Evolutionary conservation across 441 rosid species (phyloP).

Genomic region (Adansonia madagascariensis): DNA sequence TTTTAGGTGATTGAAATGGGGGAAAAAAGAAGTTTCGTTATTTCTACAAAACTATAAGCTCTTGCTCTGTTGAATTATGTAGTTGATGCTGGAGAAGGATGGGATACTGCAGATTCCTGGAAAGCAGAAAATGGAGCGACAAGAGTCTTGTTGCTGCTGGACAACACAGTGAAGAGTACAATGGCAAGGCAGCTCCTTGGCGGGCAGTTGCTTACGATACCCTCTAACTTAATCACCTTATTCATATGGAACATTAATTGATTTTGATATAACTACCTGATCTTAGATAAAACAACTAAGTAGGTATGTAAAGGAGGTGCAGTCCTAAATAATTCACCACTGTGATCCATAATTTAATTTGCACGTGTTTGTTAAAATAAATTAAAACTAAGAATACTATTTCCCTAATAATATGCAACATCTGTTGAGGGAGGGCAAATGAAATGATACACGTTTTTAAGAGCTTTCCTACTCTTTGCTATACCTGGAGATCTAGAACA

Average conservation of each 20-base stretch:
- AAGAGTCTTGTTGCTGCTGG: constrained; percentile 52
- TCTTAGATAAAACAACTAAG: no score
- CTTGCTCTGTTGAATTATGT: constrained; percentile 17
- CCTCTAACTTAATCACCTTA: constrained; percentile 59
- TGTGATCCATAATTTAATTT: constrained; percentile 37
- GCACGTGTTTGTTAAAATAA: constrained; percentile 30
- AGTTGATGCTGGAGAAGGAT: constrained; percentile 80
- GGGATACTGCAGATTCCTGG: constrained; percentile 64
- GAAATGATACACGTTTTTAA: constrained; percentile 25
- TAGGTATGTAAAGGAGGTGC: not conserved
- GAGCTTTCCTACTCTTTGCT: constrained; percentile 29
- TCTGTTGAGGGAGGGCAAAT: constrained; percentile 32
- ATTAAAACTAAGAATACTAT: constrained; percentile 18
- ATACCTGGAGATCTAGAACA: constrained; percentile 44
- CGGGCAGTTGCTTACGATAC: constrained; percentile 63
- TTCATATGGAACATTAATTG: constrained; percentile 59
- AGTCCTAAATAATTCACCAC: constrained; percentile 12
- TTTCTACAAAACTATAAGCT: not conserved
- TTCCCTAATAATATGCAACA: constrained; percentile 28
- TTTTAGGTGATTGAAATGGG: not conserved
- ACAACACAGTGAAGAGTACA: constrained; percentile 70
- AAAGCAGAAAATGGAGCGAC: constrained; percentile 75
- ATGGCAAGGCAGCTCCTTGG: constrained; percentile 61
- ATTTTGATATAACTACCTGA: no score
- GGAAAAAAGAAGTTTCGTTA: no score